Percentiles rank a stretch among this genome's conserved stretches.
phyloP scores from a whole-genome alignment of 106 monocot genomes.

The Hemerocallis citrina region DNA sequence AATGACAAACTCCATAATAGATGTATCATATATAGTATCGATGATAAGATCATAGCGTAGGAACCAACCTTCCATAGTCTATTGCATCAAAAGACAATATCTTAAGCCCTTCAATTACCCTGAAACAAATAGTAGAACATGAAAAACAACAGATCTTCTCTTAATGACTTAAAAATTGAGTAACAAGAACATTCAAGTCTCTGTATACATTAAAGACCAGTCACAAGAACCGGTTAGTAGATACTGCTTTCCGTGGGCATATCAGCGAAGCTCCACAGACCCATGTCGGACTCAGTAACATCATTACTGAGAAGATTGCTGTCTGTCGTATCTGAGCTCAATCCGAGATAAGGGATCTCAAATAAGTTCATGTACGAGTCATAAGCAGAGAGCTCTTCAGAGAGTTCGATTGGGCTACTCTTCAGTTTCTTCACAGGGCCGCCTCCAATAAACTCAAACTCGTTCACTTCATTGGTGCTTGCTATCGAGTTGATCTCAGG shows the following conservation, averaged over 20 bases:
- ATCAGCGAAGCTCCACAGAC: slow-evolving; percentile 77
- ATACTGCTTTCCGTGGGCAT: slow-evolving; percentile 16
- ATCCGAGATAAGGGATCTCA: slow-evolving; percentile 39
- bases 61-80: too few relatives aligned
- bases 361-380: slow-evolving; percentile 46
- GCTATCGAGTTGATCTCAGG: slow-evolving; percentile 26
- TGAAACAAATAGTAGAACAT: too few relatives aligned
- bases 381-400: slow-evolving; percentile 39
- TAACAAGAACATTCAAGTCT: too few relatives aligned
- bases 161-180: too few relatives aligned
- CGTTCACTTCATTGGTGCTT: neutral
- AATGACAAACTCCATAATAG: too few relatives aligned
- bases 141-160: too few relatives aligned
- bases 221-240: neutral
- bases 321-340: slow-evolving; percentile 16
- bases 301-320: slow-evolving; percentile 30
- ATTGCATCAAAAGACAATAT: too few relatives aligned
- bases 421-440: slow-evolving; percentile 32
- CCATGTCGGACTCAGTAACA: slow-evolving; percentile 22
- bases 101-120: too few relatives aligned
- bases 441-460: slow-evolving; percentile 2
- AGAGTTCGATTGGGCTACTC: slow-evolving; percentile 14
- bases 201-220: slow-evolving; percentile 16
- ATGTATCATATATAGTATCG: too few relatives aligned
- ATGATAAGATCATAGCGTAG: too few relatives aligned